Evolutionary conservation across 2,329 filamentous ascomycete species (phyloP).

Genomic region (Trichoderma hamatum): DNA sequence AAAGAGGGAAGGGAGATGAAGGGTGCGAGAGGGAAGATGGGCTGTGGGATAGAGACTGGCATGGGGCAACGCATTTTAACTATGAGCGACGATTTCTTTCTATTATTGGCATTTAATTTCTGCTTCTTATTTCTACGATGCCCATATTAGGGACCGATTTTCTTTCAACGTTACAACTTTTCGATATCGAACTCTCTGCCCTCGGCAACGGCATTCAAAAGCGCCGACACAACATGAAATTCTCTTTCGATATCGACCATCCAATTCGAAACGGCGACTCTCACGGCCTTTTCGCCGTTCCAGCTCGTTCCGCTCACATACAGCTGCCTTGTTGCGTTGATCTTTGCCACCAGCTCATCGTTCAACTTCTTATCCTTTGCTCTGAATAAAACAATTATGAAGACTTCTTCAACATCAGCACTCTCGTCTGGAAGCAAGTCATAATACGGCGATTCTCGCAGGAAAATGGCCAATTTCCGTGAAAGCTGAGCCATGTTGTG

Average conservation of each 20-base stretch:
- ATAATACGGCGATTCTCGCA: conserved; percentile 64
- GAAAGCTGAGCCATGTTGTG: conserved; percentile 72
- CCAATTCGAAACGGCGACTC: conserved; percentile 90
- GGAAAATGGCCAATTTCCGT: conserved; percentile 64
- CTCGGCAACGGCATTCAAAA: conserved; percentile 58
- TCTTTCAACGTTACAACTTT: neutral
- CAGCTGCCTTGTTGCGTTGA: conserved; percentile 74
- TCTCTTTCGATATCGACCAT: conserved; percentile 71
- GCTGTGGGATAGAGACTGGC: neutral
- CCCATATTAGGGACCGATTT: neutral
- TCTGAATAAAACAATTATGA: conserved; percentile 74
- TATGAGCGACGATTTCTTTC: conserved; percentile 8
- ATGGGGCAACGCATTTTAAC: neutral
- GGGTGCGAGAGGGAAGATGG: neutral
- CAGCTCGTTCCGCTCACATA: conserved; percentile 84
- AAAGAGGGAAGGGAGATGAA: neutral
- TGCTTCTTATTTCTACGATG: neutral
- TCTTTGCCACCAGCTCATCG: conserved; percentile 64
- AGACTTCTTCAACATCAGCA: conserved; percentile 53
- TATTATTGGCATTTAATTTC: neutral
- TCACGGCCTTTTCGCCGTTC: conserved; percentile 71
- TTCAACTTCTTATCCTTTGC: conserved; percentile 69
- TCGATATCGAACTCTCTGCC: conserved; percentile 37
- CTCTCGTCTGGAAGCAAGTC: conserved; percentile 63
- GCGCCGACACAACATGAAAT: conserved; percentile 62